Percentiles rank a stretch among this genome's conserved stretches.
These are phyloP conservation scores for Cokeromyces recurvatus DNA, from an alignment of 371 early-diverging fungal genomes.

Conservation along the genomic window DNA sequence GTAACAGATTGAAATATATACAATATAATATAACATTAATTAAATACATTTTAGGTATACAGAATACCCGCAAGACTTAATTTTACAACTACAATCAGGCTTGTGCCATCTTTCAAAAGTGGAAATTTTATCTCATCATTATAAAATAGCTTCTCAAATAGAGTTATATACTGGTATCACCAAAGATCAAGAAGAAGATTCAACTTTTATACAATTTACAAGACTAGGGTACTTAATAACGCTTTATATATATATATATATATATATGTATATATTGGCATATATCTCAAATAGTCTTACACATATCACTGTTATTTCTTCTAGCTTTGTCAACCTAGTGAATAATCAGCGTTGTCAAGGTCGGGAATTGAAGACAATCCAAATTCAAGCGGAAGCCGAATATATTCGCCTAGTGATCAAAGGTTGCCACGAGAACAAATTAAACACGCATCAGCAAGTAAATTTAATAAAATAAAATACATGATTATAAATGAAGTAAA, in stretches of 20 bases:
- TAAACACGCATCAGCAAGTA: constrained; percentile 79
- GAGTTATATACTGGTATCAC: constrained; percentile 61
- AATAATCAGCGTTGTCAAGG: constrained; percentile 33
- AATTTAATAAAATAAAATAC: neutral
- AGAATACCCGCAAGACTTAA: constrained; percentile 67
- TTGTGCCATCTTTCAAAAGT: constrained; percentile 60
- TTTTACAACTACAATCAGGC: constrained; percentile 56
- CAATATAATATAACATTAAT: neutral
- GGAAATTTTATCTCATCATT: constrained; percentile 75
- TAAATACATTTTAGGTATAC: constrained; percentile 33
- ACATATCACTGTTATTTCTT: neutral
- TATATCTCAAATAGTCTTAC: neutral
- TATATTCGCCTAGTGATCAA: constrained; percentile 66
- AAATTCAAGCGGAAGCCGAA: constrained; percentile 66
- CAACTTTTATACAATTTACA: constrained; percentile 32
- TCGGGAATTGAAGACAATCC: constrained; percentile 74
- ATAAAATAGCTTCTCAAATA: constrained; percentile 72
- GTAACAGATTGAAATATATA: constrained; percentile 12
- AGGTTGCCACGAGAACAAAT: constrained; percentile 63
- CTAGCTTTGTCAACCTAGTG: constrained; percentile 32
- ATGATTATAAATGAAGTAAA: no score
- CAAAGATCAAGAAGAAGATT: constrained; percentile 17
- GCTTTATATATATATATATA: neutral
- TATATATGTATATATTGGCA: no score
- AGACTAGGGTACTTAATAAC: constrained; percentile 23